Percentiles rank a stretch among this genome's conserved stretches.
phyloP scores from a whole-genome alignment of 106 monocot species.

The Dendrobium chrysotoxum region DNA sequence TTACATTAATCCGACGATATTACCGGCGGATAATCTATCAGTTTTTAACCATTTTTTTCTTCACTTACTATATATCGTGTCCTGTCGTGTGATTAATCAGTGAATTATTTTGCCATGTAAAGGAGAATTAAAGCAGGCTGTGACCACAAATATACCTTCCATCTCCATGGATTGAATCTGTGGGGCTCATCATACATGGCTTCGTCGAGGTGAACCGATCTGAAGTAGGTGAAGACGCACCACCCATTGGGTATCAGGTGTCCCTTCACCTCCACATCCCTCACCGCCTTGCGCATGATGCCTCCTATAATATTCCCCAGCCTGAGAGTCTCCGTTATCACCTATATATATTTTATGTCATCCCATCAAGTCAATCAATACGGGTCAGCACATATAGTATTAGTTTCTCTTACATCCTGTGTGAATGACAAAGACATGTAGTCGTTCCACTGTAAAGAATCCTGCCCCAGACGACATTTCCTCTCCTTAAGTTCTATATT shows the following conservation, averaged over 20 bases:
- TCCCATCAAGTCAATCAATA: too few relatives aligned
- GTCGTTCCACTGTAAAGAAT: conserved; percentile 49
- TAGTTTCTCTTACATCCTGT: conserved; percentile 47
- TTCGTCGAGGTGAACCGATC: conserved; percentile 84
- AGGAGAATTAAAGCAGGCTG: background rate
- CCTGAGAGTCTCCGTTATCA: conserved; percentile 71
- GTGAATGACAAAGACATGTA: conserved; percentile 89
- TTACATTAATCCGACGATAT: too few relatives aligned
- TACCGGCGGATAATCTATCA: too few relatives aligned
- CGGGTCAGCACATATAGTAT: background rate
- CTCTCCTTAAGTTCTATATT: conserved; percentile 55
- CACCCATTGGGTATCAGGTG: conserved; percentile 88
- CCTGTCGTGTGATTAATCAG: too few relatives aligned
- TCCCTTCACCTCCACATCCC: conserved; percentile 74
- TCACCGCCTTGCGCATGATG: conserved; percentile 72
- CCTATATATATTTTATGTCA: conserved; percentile 9
- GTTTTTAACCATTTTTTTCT: background rate
- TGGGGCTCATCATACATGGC: conserved; percentile 52
- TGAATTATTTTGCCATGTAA: background rate
- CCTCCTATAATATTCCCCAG: conserved; percentile 87
- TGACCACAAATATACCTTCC: conserved; percentile 60
- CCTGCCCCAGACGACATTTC: conserved; percentile 26
- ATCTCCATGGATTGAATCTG: conserved; percentile 88
- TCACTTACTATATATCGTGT: too few relatives aligned
- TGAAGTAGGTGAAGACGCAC: conserved; percentile 85